phyloP scores from a whole-genome alignment of 768 basidiomycete genomes.

The Pulveroboletus ravenelii region DNA sequence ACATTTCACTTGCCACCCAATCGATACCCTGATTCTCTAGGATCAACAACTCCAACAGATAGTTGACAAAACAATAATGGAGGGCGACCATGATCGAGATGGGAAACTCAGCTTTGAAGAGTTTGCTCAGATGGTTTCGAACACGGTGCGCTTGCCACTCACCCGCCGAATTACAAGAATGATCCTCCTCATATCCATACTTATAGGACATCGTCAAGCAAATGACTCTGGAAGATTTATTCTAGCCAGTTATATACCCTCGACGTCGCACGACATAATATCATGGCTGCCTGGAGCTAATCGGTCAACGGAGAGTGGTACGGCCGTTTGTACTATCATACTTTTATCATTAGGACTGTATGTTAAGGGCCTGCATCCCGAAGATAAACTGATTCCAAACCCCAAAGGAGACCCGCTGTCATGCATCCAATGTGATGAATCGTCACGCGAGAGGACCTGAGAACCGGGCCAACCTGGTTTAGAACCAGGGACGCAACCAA shows the following conservation, averaged over 20 bases:
- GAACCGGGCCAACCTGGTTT: neutral
- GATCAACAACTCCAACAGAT: constrained; percentile 99
- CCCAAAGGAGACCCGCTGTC: neutral
- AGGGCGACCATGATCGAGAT: constrained; percentile 97
- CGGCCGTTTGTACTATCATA: constrained; percentile 19
- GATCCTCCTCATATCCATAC: constrained; percentile 5
- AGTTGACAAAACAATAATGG: constrained; percentile 99
- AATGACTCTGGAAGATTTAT: constrained; percentile 95
- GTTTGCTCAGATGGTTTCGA: constrained; percentile 94
- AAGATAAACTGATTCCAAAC: constrained; percentile 5
- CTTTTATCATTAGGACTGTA: constrained; percentile 20
- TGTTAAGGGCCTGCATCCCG: constrained; percentile 7
- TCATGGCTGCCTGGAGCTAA: constrained; percentile 13
- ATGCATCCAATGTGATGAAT: neutral
- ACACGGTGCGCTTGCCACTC: constrained; percentile 59
- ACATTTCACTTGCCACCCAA: neutral
- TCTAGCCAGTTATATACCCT: constrained; percentile 39
- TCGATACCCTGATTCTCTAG: constrained; percentile 34
- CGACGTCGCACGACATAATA: constrained; percentile 13
- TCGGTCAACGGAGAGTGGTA: constrained; percentile 8
- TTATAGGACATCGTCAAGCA: constrained; percentile 96
- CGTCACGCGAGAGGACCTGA: neutral
- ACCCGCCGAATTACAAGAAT: neutral
- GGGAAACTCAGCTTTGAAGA: constrained; percentile 97
- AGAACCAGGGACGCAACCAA: neutral